Base-by-base conservation (phyloP, 305 asterid species). In the Petunia hybrid region DNA sequence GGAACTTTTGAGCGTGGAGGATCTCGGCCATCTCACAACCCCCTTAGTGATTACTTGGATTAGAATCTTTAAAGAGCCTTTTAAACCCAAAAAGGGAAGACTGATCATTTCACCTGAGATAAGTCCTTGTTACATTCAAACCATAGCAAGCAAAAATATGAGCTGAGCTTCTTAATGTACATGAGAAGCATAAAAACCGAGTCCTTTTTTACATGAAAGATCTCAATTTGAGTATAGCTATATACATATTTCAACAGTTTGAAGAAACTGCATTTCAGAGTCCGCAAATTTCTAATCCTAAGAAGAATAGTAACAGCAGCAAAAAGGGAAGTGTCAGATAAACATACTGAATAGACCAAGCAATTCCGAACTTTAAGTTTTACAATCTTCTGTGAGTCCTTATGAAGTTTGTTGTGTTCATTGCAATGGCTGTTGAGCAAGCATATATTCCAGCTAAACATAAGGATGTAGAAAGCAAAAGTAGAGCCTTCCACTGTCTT, bases 381-480 rank as follows among this genome's bases (percentile, higher is more conserved):
- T 85, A 93, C 60, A 89, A 74, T 90, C 98, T 95, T 87, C 99
- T 89, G 83, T 95, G 97, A 12, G 91, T 93, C 81, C 99, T 90
- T 63, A 95, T 88, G 89, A 95, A 95, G 87, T 95, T 95, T 2
- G 91, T 90, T 3, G 98, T 92, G 80, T 90, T 90, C 91, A 95
- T 80, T 4, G 89, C 79, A 66, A 93, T 87, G 16, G 87, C 93
- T 76, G 92, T 78, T 22, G 97, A 90, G 77, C 91, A 92, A n/a
- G 85, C 81, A 59, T 89, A 85, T 16, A 92, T 82, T 62, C 99
- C 99, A 46, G 86, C 94, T 81, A 92, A 85, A 84, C 92, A 89
- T 5, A 95, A 51, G 1, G 95, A 62, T 4, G 97, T 87, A 2
- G 91, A 79, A 16, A 95, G 81, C 86, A 95, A 56, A 51, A 91